A percentile compares a stretch with the other conserved stretches of the same genome.
phyloP scores from a whole-genome alignment of 2,329 filamentous ascomycete genomes.

The Helotiales sp. region DNA sequence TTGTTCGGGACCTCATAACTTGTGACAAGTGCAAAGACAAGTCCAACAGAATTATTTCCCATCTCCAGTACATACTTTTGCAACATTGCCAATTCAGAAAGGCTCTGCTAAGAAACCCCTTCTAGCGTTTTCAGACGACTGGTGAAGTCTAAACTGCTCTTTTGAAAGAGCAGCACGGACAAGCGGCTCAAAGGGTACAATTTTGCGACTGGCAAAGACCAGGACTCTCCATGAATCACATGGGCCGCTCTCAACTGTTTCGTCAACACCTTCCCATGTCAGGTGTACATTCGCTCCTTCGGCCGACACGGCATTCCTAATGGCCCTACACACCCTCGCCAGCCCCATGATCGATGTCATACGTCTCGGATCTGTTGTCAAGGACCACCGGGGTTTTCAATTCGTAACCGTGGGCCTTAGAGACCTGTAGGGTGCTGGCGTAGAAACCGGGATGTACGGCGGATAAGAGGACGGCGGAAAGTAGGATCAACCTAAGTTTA shows the following conservation, averaged over 20 bases:
- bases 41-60: no score
- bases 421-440: not conserved
- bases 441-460: not conserved
- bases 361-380: not conserved
- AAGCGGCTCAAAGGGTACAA: constrained; percentile 1
- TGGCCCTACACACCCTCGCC: no score
- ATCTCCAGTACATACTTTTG: no score
- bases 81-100: no score
- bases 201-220: not conserved
- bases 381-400: not conserved
- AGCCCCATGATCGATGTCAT: not conserved
- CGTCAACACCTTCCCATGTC: constrained; percentile 10
- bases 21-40: no score
- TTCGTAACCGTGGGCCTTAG: not conserved
- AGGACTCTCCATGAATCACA: not conserved
- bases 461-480: not conserved
- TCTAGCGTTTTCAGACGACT: not conserved
- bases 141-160: constrained; percentile 2
- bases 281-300: constrained; percentile 12
- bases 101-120: constrained; percentile 11
- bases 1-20: no score
- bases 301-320: no score
- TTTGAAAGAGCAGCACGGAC: not conserved
- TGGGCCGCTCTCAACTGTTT: not conserved
- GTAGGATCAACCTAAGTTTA: not conserved